Base-by-base conservation (phyloP, 805 yeast species). In the Cephaloascus albidus region DNA sequence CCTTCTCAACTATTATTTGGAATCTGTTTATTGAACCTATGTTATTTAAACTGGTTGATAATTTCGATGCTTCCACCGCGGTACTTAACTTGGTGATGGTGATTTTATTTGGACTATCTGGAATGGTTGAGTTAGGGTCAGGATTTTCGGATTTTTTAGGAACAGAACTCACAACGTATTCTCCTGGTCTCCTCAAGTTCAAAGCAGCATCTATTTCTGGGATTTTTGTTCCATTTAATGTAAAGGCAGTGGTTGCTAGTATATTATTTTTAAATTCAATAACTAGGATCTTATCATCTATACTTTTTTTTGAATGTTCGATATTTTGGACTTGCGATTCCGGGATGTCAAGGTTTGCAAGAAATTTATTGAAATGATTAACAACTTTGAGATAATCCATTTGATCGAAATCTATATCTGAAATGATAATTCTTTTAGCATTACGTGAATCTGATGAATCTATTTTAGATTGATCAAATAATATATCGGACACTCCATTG, bases 181-280 rank as follows among this genome's bases (percentile, higher is more conserved):
- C 68, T n/a, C 49, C 45, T 5, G 81, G 81, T 44, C 82, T 59
- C 15, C 3, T 37, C 43, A 3, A 70, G 40, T 6, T 49, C 46
- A 2, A 60, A 50, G 39, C 61, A 54, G 43, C 63, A 33, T 40
- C 53, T 48, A 40, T 53, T 44, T 42, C 61, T 31, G 57, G 60
- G 18, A 57, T 40, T 4, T 47, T 41, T 10, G 54, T 57, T 1
- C 63, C 62, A 39, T 64, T 58, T 20, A 81, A 53, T 2, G 76
- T 64, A 18, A 66, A 55, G 0, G 74, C 62, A 0, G 74, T 53
- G 0, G 90, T 81, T 0, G 90, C 81, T 37, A 73, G 62, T 17
- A 61, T 57, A 35, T 72, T 58, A 30, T 67, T 69, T 10, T 68
- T 60, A 39, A 84, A 70, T 44, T 74, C 78, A 8, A 84, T 49